Evolutionary conservation across 2,329 filamentous ascomycete genomes (phyloP), one percentile per base, ranked within the genome.

Genomic region (Cladophialophora carrionii): DNA sequence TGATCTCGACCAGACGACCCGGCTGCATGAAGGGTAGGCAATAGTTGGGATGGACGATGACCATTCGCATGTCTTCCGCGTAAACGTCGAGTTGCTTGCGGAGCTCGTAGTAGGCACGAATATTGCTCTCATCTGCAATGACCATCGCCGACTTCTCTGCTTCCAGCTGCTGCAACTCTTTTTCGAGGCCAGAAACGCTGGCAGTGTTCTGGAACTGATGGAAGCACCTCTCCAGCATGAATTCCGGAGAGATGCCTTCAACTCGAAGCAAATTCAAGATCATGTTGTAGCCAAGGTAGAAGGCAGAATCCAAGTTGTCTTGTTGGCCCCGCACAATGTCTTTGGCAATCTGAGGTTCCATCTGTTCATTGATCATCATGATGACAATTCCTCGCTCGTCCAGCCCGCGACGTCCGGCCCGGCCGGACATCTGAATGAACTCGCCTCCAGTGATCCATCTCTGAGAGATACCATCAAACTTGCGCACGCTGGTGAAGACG

Each of bases 231-330:
- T 98, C 93, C n/a, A 99, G 83, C 95, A 99, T 99, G 74, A 91
- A 98, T 73, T 99, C 94, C 1, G 96, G 95, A 8, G 93, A 98
- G 57, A 99, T 96, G n/a, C 92, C 94, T 76, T 99, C 95, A n/a
- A 99, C 94, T 78, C 95, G 87, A 77, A 98, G 89, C 67, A 99
- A 80, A 75, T 99, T 99, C 64, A 99, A 83, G 74, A 99, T 91
- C 95, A 99, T 99, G 81, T 99, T 99, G 83, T 99, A 99, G 34
- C 95, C 93, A 17, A 99, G 85, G 76, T 99, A 91, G 79, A 99
- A 99, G 1, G 95, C 95, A 3, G 95, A 98, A 79, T 98, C 98
- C 32, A 99, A 87, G 71, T 93, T 92, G 77, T 99, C 96, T 77
- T 99, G 95, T 74, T 97, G 90, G 71, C 95, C 95, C 60, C 95